phyloP scores from a whole-genome alignment of 2,329 filamentous ascomycete genomes.

The Aspergillus fischeri region DNA sequence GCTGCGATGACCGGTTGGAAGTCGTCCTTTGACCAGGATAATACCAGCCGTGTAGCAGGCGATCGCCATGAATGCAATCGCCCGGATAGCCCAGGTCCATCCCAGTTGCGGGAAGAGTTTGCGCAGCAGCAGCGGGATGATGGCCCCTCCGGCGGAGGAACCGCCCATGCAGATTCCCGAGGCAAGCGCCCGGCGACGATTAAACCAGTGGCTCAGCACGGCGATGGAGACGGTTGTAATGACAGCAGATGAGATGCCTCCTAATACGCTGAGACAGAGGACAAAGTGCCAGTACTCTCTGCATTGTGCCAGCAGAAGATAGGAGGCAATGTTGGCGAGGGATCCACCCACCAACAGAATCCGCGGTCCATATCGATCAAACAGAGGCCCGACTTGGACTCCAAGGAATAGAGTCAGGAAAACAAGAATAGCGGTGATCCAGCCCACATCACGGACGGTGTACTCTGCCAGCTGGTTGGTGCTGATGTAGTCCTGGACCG shows the following conservation, averaged over 20 bases:
- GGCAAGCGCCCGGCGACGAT: conserved; percentile 33
- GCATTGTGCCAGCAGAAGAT: conserved; percentile 48
- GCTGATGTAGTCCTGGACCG: conserved; percentile 46
- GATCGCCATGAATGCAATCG: conserved; percentile 34
- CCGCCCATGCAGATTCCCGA: conserved; percentile 40
- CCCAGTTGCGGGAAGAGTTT: conserved; percentile 29
- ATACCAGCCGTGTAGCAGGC: conserved; percentile 31
- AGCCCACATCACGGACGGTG: conserved; percentile 45
- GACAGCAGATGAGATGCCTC: conserved; percentile 32
- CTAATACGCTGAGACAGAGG: conserved; percentile 34
- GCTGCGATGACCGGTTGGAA: conserved; percentile 23
- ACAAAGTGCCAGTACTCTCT: conserved; percentile 48
- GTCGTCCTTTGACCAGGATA: conserved; percentile 31
- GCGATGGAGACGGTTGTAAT: conserved; percentile 36
- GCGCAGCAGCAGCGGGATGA: conserved; percentile 35
- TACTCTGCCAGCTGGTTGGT: conserved; percentile 43
- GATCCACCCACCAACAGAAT: conserved; percentile 38
- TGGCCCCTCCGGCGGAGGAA: conserved; percentile 34
- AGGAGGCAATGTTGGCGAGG: conserved; percentile 35
- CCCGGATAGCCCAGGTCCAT: conserved; percentile 35
- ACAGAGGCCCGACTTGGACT: conserved; percentile 47
- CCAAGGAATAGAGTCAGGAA: conserved; percentile 45
- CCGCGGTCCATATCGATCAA: conserved; percentile 46
- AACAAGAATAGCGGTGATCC: conserved; percentile 47
- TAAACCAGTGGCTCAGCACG: conserved; percentile 41